Conservation (phyloP, 306 rosid genomes). For the Alnus glutinosa region DNA sequence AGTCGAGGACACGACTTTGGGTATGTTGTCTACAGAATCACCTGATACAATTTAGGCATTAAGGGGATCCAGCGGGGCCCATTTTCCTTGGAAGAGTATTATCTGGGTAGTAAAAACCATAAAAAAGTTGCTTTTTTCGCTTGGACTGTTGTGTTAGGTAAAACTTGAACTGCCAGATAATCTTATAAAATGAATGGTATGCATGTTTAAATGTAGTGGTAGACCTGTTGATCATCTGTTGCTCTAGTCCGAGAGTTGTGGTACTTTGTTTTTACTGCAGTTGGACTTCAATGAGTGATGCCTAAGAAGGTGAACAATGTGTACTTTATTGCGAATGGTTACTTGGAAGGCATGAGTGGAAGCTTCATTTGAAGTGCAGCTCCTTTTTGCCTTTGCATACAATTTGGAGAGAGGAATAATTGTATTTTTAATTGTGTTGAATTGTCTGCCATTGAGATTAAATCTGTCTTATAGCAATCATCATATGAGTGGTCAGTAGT, state of each 20-base stretch:
- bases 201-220: neutral
- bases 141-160: too few species aligned
- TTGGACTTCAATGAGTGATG: neutral
- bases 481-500: neutral
- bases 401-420: neutral
- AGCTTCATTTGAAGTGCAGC: neutral
- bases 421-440: neutral
- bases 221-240: conserved; percentile 2
- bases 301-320: neutral
- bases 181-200: neutral
- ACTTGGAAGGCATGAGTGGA: neutral
- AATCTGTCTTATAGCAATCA: neutral
- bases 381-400: neutral
- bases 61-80: neutral
- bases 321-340: neutral
- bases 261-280: neutral
- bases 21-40: neutral
- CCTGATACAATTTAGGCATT: neutral
- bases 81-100: conserved; percentile 1
- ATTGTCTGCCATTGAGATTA: neutral
- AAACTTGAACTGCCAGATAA: too few species aligned
- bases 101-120: neutral
- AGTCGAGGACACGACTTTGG: neutral
- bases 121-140: neutral
- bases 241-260: neutral